Percentiles rank a stretch among this genome's conserved stretches.
phyloP scores from a whole-genome alignment of 1,139 yeast genomes.

The Blastobotrys illinoisensis region DNA sequence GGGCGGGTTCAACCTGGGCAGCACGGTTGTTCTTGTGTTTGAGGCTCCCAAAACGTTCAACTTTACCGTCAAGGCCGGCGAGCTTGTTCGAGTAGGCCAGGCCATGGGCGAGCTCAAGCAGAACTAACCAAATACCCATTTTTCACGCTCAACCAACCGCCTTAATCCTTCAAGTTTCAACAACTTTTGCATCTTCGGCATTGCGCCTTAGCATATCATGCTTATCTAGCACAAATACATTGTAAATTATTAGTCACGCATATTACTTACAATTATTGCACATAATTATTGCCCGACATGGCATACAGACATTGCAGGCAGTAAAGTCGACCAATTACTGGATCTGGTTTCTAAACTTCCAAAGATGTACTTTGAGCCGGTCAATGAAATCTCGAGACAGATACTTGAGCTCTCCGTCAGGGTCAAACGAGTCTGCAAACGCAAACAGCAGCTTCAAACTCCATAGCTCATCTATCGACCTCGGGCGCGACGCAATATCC shows the following conservation, averaged over 20 bases:
- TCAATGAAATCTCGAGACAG: slow-evolving; percentile 15
- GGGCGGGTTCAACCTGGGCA: slow-evolving; percentile 95
- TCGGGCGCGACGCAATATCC: slow-evolving; percentile 42
- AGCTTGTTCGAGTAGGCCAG: slow-evolving; percentile 82
- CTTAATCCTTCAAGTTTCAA: neutral
- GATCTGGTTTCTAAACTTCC: slow-evolving; percentile 5
- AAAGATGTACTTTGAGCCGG: slow-evolving; percentile 12
- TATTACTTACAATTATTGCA: too few species aligned
- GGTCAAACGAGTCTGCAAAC: slow-evolving; percentile 43
- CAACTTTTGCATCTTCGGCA: neutral
- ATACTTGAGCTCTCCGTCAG: slow-evolving; percentile 12
- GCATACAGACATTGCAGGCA: too few species aligned
- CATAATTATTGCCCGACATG: too few species aligned
- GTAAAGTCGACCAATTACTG: too few species aligned
- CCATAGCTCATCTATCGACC: slow-evolving; percentile 54
- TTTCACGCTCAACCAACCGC: neutral
- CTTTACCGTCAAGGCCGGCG: slow-evolving; percentile 65
- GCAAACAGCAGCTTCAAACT: slow-evolving; percentile 60
- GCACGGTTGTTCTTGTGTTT: slow-evolving; percentile 91
- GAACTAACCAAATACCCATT: slow-evolving; percentile 38
- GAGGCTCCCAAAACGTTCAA: slow-evolving; percentile 83
- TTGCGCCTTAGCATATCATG: neutral
- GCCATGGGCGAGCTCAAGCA: slow-evolving; percentile 69
- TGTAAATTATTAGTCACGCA: neutral
- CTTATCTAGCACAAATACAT: neutral